Evolutionary conservation across 164 flowering plant species (phyloP).

Genomic region (Annona cherimola): DNA sequence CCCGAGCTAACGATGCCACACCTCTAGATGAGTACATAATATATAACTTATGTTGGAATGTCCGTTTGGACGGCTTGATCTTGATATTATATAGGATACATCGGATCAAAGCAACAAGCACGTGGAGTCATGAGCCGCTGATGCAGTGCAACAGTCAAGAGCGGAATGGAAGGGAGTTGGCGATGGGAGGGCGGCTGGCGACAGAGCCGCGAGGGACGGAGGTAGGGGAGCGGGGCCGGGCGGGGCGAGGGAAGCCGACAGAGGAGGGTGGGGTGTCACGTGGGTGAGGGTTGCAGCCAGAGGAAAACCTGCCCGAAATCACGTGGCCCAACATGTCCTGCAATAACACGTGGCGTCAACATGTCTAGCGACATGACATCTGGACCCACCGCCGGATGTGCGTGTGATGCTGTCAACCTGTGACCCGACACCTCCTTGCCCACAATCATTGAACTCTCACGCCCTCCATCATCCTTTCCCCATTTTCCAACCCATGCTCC

Average conservation of each 20-base stretch:
- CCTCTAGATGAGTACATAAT: too few relatives aligned
- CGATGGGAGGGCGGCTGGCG: too few relatives aligned
- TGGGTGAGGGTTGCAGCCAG: slow-evolving; percentile 23
- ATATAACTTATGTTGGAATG: too few relatives aligned
- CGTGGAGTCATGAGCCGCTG: too few relatives aligned
- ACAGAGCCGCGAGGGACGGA: too few relatives aligned
- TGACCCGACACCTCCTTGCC: slow-evolving; percentile 41
- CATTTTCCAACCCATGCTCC: not conserved
- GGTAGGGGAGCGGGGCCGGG: too few relatives aligned
- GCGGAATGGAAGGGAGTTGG: too few relatives aligned
- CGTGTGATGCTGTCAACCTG: slow-evolving; percentile 55
- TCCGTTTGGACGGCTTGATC: too few relatives aligned
- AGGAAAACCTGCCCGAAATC: slow-evolving; percentile 18
- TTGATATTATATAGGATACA: too few relatives aligned
- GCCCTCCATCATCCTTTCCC: not conserved
- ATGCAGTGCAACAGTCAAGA: too few relatives aligned
- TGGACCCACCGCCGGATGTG: slow-evolving; percentile 34
- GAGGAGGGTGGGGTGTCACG: slow-evolving; percentile 38
- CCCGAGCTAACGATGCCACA: too few relatives aligned
- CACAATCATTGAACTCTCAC: slow-evolving; percentile 53
- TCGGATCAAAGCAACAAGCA: too few relatives aligned
- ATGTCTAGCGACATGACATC: slow-evolving; percentile 7
- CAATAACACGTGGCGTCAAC: slow-evolving; percentile 30
- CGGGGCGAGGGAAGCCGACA: not conserved
- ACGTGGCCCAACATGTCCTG: slow-evolving; percentile 60